Base-by-base conservation (phyloP, 2,329 filamentous ascomycete species). In the Pestalotiopsis sp. region DNA sequence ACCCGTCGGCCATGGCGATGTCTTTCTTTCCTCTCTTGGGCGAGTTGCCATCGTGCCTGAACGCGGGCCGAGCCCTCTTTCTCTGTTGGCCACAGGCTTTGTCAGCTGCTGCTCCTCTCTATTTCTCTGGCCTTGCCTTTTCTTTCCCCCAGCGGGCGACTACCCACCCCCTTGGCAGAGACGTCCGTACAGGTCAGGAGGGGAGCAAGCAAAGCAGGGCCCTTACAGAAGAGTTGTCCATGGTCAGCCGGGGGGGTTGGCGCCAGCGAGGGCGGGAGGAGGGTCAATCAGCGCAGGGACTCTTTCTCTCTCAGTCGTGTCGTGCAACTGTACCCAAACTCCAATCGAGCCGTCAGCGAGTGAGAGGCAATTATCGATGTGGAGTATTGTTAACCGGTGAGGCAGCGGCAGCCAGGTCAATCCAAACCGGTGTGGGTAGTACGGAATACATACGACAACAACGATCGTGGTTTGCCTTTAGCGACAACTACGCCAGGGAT, bases 1-100 rank as follows among this genome's bases (percentile, higher is more conserved):
- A 7, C 38, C 38, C 39, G 23, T 45, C 36, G n/a, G 38, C 17
- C 31, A 45, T 25, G 20, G 23, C 39, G 13, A 25, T 39, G 31
- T 25, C 17, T 27, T 23, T 27, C 38, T 66, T 66, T 11, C 64
- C 64, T 58, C 64, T 66, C 64, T 66, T 62, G n/a, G 31, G 25
- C 27, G 59, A 20, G 27, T 62, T 39, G 13, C 59, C 59, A 62
- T 62, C 31, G 20, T 39, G 17, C 36, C 36, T 62, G 20, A 36
- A 27, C 25, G n/a, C 57, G 56, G 65, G 57, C 36, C 65, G 65
- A 66, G 38, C 38, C 65, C 65, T 66, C 56, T 66, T 66, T 45
- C 65, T 60, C 38, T 13, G 52, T 56, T 61, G 31, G 52, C 27
- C 31, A 56, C 17, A 45, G 23, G 23, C 25, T n/a, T 36, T 41